Evolutionary conservation across 805 yeast genomes (phyloP), one percentile per base, ranked within the genome.

Genomic region (Tetrapisispora namnaoensis): DNA sequence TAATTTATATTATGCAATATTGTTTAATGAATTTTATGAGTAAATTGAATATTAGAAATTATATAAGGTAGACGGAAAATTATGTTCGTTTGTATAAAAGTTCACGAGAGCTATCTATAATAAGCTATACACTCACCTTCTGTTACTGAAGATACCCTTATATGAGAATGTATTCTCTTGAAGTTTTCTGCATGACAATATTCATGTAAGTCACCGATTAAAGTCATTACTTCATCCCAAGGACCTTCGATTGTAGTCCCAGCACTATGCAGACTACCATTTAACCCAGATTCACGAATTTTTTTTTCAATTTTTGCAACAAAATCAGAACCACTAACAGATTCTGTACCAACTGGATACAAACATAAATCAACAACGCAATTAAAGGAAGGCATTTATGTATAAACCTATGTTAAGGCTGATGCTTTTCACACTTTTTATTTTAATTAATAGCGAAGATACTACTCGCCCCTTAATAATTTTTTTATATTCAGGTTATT

Each of bases 181-280:
- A 85, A 79, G 0, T 95, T 95, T 55, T 76, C 71, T 2, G 72
- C 71, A 59, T 88, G 96, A 46, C 85, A 75, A 41, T 70, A 70
- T 59, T 82, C 81, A 60, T 88, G 96, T 57, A 87, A 68, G 54
- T 78, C 75, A 5, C 96, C 96, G 56, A 88, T 83, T 48, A 86
- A 67, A 30, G 73, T 77, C 79, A 80, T 83, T 1, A 89, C 96
- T 48, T 84, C 88, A 58, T 80, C 79, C 96, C 96, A 89, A 16
- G 87, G 88, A 1, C 96, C 96, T 59, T 85, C 79, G 55, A 84
- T 80, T 1, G 96, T 87, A 6, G 96, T 88, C 2, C 96, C 96
- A 2, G 96, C 96, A 56, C 95, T 83, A 67, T 88, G 96, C 51
- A 88, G 69, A 1, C 85, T 79, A 53, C 82, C 79, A 45, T 80